Conservation (phyloP, 495 filamentous ascomycete genomes). For the Chaetomidium leptoderma region DNA sequence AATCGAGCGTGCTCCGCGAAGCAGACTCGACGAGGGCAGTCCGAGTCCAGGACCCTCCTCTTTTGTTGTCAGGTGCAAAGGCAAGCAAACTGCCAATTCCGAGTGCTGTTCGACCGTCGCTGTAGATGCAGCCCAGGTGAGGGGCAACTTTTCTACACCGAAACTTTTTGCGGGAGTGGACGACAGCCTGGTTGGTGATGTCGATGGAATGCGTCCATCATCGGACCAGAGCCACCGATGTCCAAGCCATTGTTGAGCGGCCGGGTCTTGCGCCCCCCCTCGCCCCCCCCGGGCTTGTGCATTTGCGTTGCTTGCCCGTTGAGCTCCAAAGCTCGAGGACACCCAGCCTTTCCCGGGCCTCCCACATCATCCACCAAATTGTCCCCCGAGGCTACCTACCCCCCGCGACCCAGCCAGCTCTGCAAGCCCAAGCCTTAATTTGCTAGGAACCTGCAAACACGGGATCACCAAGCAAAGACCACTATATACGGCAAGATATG, state of each 20-base stretch:
- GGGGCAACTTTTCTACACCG: not conserved
- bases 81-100: not conserved
- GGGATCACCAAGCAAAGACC: slow-evolving; percentile 25
- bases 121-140: not conserved
- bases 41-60: not conserved
- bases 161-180: not conserved
- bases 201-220: not conserved
- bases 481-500: slow-evolving; percentile 37
- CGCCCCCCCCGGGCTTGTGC: too few species aligned
- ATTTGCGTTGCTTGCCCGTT: not conserved
- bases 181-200: not conserved
- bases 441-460: slow-evolving; percentile 20
- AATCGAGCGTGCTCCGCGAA: not conserved
- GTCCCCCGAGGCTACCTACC: not conserved
- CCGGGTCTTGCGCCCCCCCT: not conserved
- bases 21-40: not conserved
- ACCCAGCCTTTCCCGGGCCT: not conserved
- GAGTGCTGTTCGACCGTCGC: not conserved
- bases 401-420: not conserved
- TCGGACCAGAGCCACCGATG: not conserved
- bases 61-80: not conserved
- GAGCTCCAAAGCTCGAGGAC: not conserved
- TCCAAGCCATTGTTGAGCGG: not conserved
- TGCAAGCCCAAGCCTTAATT: not conserved
- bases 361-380: slow-evolving; percentile 1